A percentile compares a stretch with the other conserved stretches of the same genome.
phyloP scores from a whole-genome alignment of 148 eudicot species.

The Cornus florida region DNA sequence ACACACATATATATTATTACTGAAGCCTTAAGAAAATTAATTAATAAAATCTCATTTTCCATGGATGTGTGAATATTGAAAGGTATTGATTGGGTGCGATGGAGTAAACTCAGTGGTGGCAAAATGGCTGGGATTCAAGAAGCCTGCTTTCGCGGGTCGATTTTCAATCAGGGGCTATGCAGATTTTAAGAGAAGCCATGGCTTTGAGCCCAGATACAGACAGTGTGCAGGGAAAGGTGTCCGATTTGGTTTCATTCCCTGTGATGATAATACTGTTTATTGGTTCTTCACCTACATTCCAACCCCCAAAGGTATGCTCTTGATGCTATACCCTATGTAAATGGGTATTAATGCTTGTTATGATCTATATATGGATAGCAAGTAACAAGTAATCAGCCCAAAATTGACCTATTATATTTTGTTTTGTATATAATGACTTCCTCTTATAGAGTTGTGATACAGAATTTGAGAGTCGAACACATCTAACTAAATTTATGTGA shows the following conservation, averaged over 20 bases:
- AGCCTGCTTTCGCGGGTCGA: slow-evolving; percentile 39
- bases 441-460: too few species aligned
- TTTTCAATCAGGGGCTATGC: slow-evolving; percentile 41
- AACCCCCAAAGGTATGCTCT: slow-evolving; percentile 36
- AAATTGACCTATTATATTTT: too few species aligned
- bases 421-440: too few species aligned
- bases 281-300: slow-evolving; percentile 58
- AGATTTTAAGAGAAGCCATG: slow-evolving; percentile 38
- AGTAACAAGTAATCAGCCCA: too few species aligned
- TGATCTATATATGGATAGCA: too few species aligned
- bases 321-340: neutral
- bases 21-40: neutral
- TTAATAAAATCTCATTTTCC: neutral
- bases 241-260: slow-evolving; percentile 48
- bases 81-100: slow-evolving; percentile 64
- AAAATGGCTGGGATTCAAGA: slow-evolving; percentile 48
- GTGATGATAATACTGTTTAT: slow-evolving; percentile 36
- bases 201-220: slow-evolving; percentile 40
- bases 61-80: neutral
- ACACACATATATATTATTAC: too few species aligned
- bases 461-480: too few species aligned
- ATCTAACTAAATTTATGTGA: too few species aligned
- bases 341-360: too few species aligned
- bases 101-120: slow-evolving; percentile 63
- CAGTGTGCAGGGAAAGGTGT: slow-evolving; percentile 43